These are phyloP conservation scores for Cinnamomum chago DNA, from an alignment of 164 flowering plant species.

Conservation along the genomic window DNA sequence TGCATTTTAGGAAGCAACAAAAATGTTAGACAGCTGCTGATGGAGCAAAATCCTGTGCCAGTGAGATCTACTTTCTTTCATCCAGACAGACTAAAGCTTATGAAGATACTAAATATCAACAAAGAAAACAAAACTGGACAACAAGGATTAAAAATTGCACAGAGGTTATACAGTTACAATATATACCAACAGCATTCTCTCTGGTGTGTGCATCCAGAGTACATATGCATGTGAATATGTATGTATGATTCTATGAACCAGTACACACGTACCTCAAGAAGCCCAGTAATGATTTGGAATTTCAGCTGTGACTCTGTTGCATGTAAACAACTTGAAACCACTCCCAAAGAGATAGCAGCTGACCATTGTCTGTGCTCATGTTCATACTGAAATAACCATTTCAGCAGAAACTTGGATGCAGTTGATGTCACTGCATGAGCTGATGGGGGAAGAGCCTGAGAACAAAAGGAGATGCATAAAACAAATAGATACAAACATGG, in stretches of 20 bases:
- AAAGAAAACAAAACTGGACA: background rate
- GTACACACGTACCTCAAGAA: conserved; percentile 56
- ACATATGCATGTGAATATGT: background rate
- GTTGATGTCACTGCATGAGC: conserved; percentile 58
- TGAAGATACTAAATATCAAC: background rate
- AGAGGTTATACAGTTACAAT: background rate
- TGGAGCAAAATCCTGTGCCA: background rate
- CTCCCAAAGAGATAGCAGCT: conserved; percentile 85
- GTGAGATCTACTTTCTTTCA: background rate
- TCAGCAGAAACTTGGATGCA: conserved; percentile 66
- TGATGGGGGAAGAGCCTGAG: conserved; percentile 77
- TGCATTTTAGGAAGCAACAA: background rate
- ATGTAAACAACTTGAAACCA: conserved; percentile 67
- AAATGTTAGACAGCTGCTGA: background rate
- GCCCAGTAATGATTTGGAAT: conserved; percentile 51
- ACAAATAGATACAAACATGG: conserved; percentile 5
- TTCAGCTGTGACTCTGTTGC: conserved; percentile 77
- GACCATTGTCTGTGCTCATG: conserved; percentile 96
- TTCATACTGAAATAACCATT: conserved; percentile 76
- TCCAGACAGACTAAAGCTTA: background rate
- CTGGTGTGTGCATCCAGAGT: background rate
- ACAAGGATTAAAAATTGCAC: background rate
- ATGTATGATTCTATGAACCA: background rate
- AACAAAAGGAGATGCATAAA: conserved; percentile 13
- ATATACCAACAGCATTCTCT: background rate